Percentiles rank a stretch among this genome's conserved stretches.
phyloP scores from a whole-genome alignment of 2,329 filamentous ascomycete species.

The Diaporthe australafricana region DNA sequence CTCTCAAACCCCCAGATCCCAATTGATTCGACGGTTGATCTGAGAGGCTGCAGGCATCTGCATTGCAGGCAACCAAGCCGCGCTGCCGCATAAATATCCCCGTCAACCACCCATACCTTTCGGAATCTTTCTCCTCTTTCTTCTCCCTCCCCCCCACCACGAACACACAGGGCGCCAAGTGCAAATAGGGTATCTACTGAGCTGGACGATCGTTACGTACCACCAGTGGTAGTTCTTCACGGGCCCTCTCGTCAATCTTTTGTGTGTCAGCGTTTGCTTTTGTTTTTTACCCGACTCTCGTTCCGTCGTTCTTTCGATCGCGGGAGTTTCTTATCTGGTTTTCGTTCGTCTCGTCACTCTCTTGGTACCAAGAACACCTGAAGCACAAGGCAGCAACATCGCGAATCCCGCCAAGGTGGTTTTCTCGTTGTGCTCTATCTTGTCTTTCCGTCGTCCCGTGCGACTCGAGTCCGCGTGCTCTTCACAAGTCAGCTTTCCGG shows the following conservation, averaged over 20 bases:
- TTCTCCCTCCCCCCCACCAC: conserved; percentile 62
- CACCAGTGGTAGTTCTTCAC: conserved; percentile 60
- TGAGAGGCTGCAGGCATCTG: conserved; percentile 26
- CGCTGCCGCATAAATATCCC: conserved; percentile 50
- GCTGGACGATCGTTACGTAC: conserved; percentile 49
- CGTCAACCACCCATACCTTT: conserved; percentile 48
- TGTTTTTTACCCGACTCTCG: conserved; percentile 49
- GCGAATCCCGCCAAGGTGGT: conserved; percentile 38
- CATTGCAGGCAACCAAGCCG: conserved; percentile 39
- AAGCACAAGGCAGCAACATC: conserved; percentile 37
- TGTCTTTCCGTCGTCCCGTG: conserved; percentile 45
- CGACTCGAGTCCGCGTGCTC: conserved; percentile 47
- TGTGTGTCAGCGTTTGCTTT: conserved; percentile 51
- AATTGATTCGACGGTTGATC: conserved; percentile 16
- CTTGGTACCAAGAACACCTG: conserved; percentile 49
- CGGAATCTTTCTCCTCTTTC: conserved; percentile 50
- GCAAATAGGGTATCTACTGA: conserved; percentile 63
- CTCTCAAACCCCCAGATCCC: conserved; percentile 23
- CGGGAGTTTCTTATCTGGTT: conserved; percentile 42
- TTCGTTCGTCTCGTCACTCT: conserved; percentile 68
- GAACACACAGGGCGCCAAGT: conserved; percentile 70
- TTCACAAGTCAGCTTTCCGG: conserved; percentile 33
- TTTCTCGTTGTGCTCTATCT: conserved; percentile 51
- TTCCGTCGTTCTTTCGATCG: conserved; percentile 51
- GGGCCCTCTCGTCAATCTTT: conserved; percentile 62